Evolutionary conservation across 2,329 filamentous ascomycete genomes (phyloP), one percentile per base, ranked within the genome.

Genomic region (Ophiocordyceps camponoti-leonardi): DNA sequence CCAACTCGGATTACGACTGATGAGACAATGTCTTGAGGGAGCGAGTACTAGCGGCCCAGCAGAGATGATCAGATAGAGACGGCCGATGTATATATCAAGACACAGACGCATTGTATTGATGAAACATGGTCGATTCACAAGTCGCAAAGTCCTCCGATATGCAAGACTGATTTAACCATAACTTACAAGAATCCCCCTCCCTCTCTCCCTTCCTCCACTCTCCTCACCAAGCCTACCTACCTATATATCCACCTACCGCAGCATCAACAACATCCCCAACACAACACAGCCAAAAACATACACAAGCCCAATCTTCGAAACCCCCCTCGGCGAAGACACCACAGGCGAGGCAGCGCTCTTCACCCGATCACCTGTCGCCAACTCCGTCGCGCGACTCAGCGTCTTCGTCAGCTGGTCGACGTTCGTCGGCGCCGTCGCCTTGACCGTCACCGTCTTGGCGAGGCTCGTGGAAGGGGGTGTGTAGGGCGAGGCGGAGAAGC

Each of bases 391-490:
- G 30, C 54, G 51, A 37, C 48, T 43, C 46, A 64, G 53, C 41
- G 61, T 64, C 23, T 58, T 63, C 18, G 61, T 64, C 45, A 63
- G 51, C 51, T 65, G 58, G 37, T 44, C 54, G 33, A 56, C 49
- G 44, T 56, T 56, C 10, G 58, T 63, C n/a, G 58, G 54, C 10
- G 52, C 53, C 8, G 53, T 55, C 37, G 60, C 62, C 12, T 52
- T 47, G 44, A 63, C 62, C 16, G 53, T 56, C 50, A 63, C 48
- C 45, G 52, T 51, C 33, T 53, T 44, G 44, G 55, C 57, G 14
- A 49, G 22, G 2, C 50, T 52, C 13, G 62, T 55, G 13, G 55
- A 47, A 3, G 55, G 50, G 11, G 57, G 48, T 16, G 48, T 52
- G 51, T 61, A 63, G 30, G 50, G 55, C 30, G 54, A 54, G 43